phyloP scores from a whole-genome alignment of 2,329 filamentous ascomycete species.

The Sarocladium brachiariae region DNA sequence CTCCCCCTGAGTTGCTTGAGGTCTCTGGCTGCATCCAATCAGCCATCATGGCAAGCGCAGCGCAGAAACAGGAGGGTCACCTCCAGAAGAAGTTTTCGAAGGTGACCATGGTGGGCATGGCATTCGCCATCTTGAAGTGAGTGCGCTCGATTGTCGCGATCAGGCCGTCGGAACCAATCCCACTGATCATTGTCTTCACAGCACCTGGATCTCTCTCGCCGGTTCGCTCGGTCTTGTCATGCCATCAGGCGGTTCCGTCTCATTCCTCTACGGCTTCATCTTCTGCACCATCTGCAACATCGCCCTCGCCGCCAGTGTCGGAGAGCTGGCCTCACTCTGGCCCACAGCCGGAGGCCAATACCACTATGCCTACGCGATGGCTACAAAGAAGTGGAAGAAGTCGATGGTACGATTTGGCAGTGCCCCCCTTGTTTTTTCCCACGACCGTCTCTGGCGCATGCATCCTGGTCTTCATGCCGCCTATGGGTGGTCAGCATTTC shows the following conservation, averaged over 20 bases:
- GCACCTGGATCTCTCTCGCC: constrained; percentile 29
- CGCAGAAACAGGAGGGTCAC: constrained; percentile 16
- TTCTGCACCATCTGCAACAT: constrained; percentile 39
- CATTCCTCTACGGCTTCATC: constrained; percentile 37
- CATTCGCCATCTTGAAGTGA: constrained; percentile 38
- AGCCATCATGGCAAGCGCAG: background rate
- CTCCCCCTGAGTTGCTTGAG: too few relatives aligned
- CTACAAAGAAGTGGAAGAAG: constrained; percentile 30
- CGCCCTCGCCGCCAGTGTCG: constrained; percentile 33
- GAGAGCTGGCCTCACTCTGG: constrained; percentile 37
- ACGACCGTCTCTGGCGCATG: too few relatives aligned
- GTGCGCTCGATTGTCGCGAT: too few relatives aligned
- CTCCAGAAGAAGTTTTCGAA: constrained; percentile 27
- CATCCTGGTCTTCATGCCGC: too few relatives aligned
- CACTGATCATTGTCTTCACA: constrained; percentile 3
- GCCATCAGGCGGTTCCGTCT: constrained; percentile 33
- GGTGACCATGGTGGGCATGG: constrained; percentile 32
- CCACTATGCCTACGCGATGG: constrained; percentile 35
- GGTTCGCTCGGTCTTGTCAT: constrained; percentile 35
- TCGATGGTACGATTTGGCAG: constrained; percentile 22
- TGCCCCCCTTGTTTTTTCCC: too few relatives aligned
- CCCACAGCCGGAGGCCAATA: constrained; percentile 41
- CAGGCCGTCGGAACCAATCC: too few relatives aligned
- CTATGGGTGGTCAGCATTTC: too few relatives aligned
- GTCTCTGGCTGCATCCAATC: too few relatives aligned